Evolutionary conservation across 2,329 filamentous ascomycete genomes (phyloP), one percentile per base, ranked within the genome.

Genomic region (Neofusicoccum laricinum): DNA sequence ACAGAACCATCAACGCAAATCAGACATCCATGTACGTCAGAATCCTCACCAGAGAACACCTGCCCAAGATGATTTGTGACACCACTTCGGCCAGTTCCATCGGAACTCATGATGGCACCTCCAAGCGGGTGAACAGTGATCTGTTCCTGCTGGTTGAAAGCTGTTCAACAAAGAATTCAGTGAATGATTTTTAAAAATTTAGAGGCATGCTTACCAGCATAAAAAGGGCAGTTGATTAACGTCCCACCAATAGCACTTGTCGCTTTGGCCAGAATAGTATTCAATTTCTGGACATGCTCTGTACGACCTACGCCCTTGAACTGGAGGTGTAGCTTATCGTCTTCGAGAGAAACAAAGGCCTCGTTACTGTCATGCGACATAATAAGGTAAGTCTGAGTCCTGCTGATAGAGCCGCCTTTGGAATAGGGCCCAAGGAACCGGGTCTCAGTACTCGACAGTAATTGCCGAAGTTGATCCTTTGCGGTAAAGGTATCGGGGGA

Each of bases 301-400:
- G 82, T 85, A 12, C 82, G 79, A 3, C 84, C 84, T 3, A 87
- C 84, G 0, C 86, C 86, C 1, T 84, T 75, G 70, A 88, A 89
- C 65, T 85, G 82, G 1, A 90, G 78, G 3, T 84, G 78, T 0
- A 85, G 85, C 69, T 85, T 84, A 71, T 89, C 86, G 50, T 88
- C 76, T 66, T 86, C 80, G 6, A 90, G 77, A 0, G 81, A 83
- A 51, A 90, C 71, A 7, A 81, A 82, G 1, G 85, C 86, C 74
- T 90, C 85, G 69, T 87, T 77, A 78, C 82, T 86, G 68, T 89
- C 87, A 68, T 90, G 87, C 1, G 84, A 86, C 86, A 90, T 89
- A 70, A 89, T 80, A 3, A 90, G 79, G 71, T 89, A 90, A 0
- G 87, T 81, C 65, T 88, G 84, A 0, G 86, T 90, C 65, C 77